Percentiles rank a stretch among this genome's conserved stretches.
Conservation (phyloP, 2,329 filamentous ascomycete genomes). For the Gnomoniopsis smithogilvyi region DNA sequence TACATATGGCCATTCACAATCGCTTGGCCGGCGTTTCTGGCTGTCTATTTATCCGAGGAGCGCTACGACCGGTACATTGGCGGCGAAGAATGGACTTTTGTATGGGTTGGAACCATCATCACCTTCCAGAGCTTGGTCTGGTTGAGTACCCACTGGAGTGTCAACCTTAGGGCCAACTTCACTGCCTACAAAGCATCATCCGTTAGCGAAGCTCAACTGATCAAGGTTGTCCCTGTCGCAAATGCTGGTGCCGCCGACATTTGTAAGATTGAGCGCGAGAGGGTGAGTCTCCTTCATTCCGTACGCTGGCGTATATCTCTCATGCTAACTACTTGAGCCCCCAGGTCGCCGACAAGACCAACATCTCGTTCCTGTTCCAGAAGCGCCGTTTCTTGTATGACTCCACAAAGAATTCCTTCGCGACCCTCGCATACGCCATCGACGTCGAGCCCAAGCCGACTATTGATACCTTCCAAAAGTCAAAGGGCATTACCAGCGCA, state of each 20-base stretch:
- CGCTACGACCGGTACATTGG: slow-evolving; percentile 89
- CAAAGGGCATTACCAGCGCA: slow-evolving; percentile 68
- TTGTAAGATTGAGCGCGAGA: slow-evolving; percentile 75
- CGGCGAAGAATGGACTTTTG: slow-evolving; percentile 96
- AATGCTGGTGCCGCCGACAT: slow-evolving; percentile 92
- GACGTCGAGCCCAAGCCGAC: slow-evolving; percentile 80
- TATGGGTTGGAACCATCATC: slow-evolving; percentile 85
- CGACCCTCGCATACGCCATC: slow-evolving; percentile 77
- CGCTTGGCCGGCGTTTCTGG: slow-evolving; percentile 87
- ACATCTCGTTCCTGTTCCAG: slow-evolving; percentile 90
- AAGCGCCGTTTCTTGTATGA: slow-evolving; percentile 94
- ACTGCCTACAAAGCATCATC: slow-evolving; percentile 69
- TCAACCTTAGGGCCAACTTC: slow-evolving; percentile 78
- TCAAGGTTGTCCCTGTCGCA: slow-evolving; percentile 86
- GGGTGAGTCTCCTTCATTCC: slow-evolving; percentile 37
- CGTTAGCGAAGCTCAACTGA: slow-evolving; percentile 73
- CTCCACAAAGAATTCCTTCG: slow-evolving; percentile 68
- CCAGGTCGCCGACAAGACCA: slow-evolving; percentile 68
- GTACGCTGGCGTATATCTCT: background rate
- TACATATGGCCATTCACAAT: slow-evolving; percentile 94
- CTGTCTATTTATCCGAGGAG: slow-evolving; percentile 78
- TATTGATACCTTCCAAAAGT: slow-evolving; percentile 75
- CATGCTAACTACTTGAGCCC: slow-evolving; percentile 9
- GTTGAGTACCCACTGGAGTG: slow-evolving; percentile 97
- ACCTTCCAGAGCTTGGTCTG: slow-evolving; percentile 85